Evolutionary conservation across 257 asterid species (phyloP), one percentile per base, ranked within the genome.

Genomic region (Penstemon eatonii): DNA sequence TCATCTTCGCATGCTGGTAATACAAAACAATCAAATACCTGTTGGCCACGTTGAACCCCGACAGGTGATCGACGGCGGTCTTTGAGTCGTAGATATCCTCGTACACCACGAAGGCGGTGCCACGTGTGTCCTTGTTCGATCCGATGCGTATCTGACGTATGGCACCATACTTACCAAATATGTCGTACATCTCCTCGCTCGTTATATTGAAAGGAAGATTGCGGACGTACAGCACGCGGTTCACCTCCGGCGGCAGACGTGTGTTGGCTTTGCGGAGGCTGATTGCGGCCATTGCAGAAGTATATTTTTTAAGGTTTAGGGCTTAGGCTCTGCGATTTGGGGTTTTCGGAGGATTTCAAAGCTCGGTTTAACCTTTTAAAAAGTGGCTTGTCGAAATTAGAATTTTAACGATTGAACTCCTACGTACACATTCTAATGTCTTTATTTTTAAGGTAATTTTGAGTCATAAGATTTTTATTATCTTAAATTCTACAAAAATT

Each of bases 171-270:
- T 89, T 89, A 25, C 97, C 96, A 80, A 87, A 92, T 5, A 92
- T 92, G 66, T 92, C 98, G 81, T 92, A 92, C 97, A 92, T 92
- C 83, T 92, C 98, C 76, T 92, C 97, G 80, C 97, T 92, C 52
- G 97, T 86, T 5, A 89, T 89, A 81, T 92, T 92, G 90, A 92
- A 89, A 10, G 97, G 97, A 9, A 92, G 82, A 43, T 92, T 92
- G 18, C 95, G 92, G 4, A 92, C 96, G 85, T 86, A 89, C 7
- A 92, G 70, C 1, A 89, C 92, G 5, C 98, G 79, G 73, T 92
- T 92, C 36, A 89, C 96, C 80, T 92, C 98, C 67, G 98, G 98
- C 8, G 96, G 98, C 39, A 89, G 96, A 11, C 98, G 90, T 0
- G 95, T 86, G 80, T 92, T 92, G 4, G 82, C 86, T 79, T 92